These are phyloP conservation scores for Camellia oleifera DNA, from an alignment of 179 eudicot species.

Conservation along the genomic window DNA sequence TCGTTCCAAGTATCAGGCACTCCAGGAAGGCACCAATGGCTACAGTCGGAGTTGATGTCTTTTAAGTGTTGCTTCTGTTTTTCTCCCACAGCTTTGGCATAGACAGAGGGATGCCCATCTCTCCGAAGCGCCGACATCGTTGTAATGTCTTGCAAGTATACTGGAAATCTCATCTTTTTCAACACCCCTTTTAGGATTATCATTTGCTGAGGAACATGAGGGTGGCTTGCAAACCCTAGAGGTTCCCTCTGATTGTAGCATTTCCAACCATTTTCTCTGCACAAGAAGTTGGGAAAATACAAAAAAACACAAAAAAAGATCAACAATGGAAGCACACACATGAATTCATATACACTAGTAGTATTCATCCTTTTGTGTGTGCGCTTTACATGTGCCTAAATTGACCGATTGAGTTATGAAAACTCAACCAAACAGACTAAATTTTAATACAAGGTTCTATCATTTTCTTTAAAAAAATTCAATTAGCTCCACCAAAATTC, in stretches of 20 bases:
- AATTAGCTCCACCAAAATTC: no score
- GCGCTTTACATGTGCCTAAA: no score
- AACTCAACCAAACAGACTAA: no score
- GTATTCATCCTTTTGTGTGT: not conserved
- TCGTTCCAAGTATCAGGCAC: conserved; percentile 91
- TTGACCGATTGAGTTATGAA: no score
- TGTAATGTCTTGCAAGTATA: conserved; percentile 64
- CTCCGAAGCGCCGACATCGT: conserved; percentile 59
- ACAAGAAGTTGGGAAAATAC: not conserved
- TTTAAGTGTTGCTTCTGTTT: conserved; percentile 31
- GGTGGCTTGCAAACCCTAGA: conserved; percentile 41
- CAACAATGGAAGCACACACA: no score
- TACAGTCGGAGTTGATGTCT: conserved; percentile 56
- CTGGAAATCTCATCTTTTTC: conserved; percentile 65
- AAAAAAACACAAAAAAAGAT: not conserved
- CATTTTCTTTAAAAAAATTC: no score
- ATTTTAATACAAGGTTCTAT: no score
- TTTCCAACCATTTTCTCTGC: conserved; percentile 79
- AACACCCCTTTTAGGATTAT: conserved; percentile 47
- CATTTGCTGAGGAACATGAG: conserved; percentile 54
- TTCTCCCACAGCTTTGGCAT: conserved; percentile 38
- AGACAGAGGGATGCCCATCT: conserved; percentile 85
- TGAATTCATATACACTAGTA: no score
- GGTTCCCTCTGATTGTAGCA: conserved; percentile 82
- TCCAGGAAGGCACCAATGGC: conserved; percentile 95